Base-by-base conservation (phyloP, 768 basidiomycete genomes). In the Suillus plorans region DNA sequence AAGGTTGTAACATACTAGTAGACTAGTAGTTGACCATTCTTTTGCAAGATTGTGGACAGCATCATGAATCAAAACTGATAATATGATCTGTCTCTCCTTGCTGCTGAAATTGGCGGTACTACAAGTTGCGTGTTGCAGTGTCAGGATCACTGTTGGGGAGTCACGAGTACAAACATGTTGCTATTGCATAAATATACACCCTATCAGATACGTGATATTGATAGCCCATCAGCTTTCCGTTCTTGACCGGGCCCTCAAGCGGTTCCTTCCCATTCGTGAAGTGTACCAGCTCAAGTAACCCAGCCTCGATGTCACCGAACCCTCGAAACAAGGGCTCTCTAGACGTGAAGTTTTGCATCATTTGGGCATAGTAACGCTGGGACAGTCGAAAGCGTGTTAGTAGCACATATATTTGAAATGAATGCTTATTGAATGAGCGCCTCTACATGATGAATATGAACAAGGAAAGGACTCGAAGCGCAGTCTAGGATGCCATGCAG, bases 141-240 rank as follows among this genome's bases (percentile, higher is more conserved):
- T 31, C 12, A 55, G 31, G 31, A 34, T 5, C 31, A 16, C 10
- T 34, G 53, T 18, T 50, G 25, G 50, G 49, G 22, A 49, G 47
- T 9, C 12, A 47, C 12, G 8, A 22, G 47, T 14, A 55, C 53
- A 55, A 55, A 55, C 6, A 36, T 36, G 12, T 36, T 13, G 6
- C 31, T 55, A 55, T 6, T 36, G 34, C 31, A 34, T 36, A 55
- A 55, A 55, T 36, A 36, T 55, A 36, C n/a, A 55, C 53, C 28
- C 53, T 34, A 55, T 37, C 36, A 37, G 7, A 37, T 55, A 55
- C 10, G 31, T 55, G 31, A 36, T 36, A 55, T 36, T 13, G 53
- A 55, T 34, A 55, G 63, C 73, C 75, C 77, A 75, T 86, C 84
- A 86, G 85, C 80, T 85, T 83, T 85, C 84, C 84, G 84, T 86